Percentiles rank a stretch among this genome's conserved stretches.
phyloP scores from a whole-genome alignment of 2,329 filamentous ascomycete genomes.

The Penicillium janthinellum region DNA sequence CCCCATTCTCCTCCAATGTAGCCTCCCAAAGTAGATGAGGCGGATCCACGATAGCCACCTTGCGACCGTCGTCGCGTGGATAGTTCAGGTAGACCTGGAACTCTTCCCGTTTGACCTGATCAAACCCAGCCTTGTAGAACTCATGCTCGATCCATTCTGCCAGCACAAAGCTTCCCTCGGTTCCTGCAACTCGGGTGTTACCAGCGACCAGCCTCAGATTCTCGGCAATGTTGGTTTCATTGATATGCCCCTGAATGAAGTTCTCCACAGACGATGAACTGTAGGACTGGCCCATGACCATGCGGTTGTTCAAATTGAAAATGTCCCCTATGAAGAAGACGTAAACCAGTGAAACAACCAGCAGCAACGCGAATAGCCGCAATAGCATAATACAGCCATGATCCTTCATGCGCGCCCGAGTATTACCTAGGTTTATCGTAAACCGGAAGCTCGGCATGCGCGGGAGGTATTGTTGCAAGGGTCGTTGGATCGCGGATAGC shows the following conservation, averaged over 20 bases:
- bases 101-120: constrained; percentile 73
- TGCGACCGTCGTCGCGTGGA: constrained; percentile 72
- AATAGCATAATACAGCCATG: constrained; percentile 69
- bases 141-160: constrained; percentile 80
- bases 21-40: constrained; percentile 75
- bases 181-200: constrained; percentile 91
- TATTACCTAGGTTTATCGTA: constrained; percentile 41
- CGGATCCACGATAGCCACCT: constrained; percentile 75
- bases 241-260: constrained; percentile 73
- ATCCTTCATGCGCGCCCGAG: constrained; percentile 43
- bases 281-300: constrained; percentile 70
- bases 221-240: constrained; percentile 68
- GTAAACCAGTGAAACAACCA: constrained; percentile 79
- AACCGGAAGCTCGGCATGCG: constrained; percentile 45
- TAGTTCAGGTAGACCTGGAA: constrained; percentile 94
- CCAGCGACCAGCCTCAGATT: constrained; percentile 76
- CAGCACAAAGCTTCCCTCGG: constrained; percentile 84
- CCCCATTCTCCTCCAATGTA: constrained; percentile 77
- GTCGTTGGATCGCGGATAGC: constrained; percentile 59
- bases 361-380: constrained; percentile 71
- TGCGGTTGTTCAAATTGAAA: constrained; percentile 67
- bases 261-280: constrained; percentile 79
- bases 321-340: constrained; percentile 83
- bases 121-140: constrained; percentile 72
- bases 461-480: constrained; percentile 50